These are phyloP conservation scores for Sugiyamaella novakii DNA, from an alignment of 1,139 yeast genomes.

Conservation along the genomic window DNA sequence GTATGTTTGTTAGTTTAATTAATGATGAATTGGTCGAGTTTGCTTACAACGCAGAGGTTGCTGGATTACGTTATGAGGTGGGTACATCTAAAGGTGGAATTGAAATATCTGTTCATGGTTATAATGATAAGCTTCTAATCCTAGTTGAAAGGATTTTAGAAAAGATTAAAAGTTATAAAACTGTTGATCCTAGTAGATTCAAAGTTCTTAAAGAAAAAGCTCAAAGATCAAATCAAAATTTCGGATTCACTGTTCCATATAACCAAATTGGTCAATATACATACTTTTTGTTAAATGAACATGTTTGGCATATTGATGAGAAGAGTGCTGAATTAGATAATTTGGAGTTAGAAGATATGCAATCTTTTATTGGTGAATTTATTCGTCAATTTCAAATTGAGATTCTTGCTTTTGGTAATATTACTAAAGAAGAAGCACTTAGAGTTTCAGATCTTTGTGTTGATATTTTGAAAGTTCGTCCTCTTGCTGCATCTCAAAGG, in stretches of 20 bases:
- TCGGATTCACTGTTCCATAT: constrained; percentile 70
- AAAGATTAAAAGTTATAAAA: constrained; percentile 53
- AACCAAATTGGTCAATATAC: constrained; percentile 68
- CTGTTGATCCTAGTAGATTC: constrained; percentile 58
- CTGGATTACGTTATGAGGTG: constrained; percentile 67
- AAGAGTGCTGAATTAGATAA: constrained; percentile 56
- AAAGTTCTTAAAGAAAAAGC: constrained; percentile 65
- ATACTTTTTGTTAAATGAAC: constrained; percentile 66
- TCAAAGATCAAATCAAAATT: constrained; percentile 64
- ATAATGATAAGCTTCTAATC: constrained; percentile 73
- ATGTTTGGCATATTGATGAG: constrained; percentile 65
- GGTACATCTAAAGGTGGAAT: constrained; percentile 70
- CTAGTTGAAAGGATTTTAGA: constrained; percentile 62
- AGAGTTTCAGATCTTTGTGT: constrained; percentile 50
- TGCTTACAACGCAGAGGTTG: constrained; percentile 82
- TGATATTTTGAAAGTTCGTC: constrained; percentile 40
- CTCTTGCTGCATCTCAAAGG: constrained; percentile 44
- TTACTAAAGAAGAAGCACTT: constrained; percentile 57
- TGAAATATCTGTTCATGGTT: constrained; percentile 69
- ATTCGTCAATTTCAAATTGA: constrained; percentile 59
- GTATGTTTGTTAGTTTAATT: constrained; percentile 66
- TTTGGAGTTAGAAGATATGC: constrained; percentile 55
- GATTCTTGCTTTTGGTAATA: constrained; percentile 78
- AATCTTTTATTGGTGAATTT: constrained; percentile 50
- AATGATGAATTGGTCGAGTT: constrained; percentile 76